Evolutionary conservation across 176 grass and related monocot genomes (phyloP).

Genomic region (Carex littledalei): DNA sequence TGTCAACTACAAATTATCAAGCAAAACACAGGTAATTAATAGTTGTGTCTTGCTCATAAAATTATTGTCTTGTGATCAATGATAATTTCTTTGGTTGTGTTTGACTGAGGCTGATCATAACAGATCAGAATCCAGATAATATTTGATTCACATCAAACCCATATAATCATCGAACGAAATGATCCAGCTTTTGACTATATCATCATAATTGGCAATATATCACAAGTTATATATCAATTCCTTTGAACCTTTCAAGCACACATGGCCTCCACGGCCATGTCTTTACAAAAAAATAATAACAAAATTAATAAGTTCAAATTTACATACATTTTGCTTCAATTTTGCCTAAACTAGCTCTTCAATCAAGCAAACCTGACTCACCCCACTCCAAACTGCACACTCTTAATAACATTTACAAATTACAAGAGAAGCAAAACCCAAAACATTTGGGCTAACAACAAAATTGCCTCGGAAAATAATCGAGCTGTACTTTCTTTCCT

Average conservation of each 20-base stretch:
- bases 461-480: constrained; percentile 21
- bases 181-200: too few species aligned
- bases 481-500: neutral
- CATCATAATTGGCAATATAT: too few species aligned
- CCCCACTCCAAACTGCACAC: constrained; percentile 5
- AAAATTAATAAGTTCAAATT: neutral
- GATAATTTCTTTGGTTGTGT: neutral
- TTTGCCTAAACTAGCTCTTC: neutral
- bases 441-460: constrained; percentile 22
- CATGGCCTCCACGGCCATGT: neutral
- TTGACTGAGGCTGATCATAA: too few species aligned
- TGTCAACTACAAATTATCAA: neutral
- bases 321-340: constrained; percentile 12
- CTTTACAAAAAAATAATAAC: neutral
- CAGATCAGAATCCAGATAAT: too few species aligned
- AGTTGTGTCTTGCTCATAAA: neutral
- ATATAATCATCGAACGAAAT: too few species aligned
- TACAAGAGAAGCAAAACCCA: constrained; percentile 13
- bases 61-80: neutral
- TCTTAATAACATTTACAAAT: neutral
- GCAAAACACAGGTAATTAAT: neutral
- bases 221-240: neutral
- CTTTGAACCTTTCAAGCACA: neutral
- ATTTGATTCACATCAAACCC: too few species aligned
- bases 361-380: neutral